These are phyloP conservation scores for Cylindrotheca fusiformis DNA, from an alignment of 108 stramenopile genomes.

Conservation along the genomic window DNA sequence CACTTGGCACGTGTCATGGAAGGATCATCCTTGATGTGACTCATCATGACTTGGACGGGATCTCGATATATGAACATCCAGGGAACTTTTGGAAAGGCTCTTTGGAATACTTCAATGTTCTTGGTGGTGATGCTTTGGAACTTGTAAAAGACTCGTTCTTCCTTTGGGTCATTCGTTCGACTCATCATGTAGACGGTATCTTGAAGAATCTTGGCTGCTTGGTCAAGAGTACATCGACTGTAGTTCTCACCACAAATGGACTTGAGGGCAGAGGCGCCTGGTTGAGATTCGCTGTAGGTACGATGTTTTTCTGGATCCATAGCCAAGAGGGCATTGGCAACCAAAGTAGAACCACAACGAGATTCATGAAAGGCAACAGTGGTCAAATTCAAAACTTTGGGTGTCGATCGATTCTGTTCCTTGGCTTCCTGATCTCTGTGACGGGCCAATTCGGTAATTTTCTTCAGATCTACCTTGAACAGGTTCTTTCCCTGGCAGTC, in stretches of 20 bases:
- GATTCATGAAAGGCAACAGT: slow-evolving; percentile 95
- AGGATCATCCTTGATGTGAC: slow-evolving; percentile 52
- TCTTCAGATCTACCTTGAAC: slow-evolving; percentile 48
- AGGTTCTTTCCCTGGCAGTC: slow-evolving; percentile 24
- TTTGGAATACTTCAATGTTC: slow-evolving; percentile 58
- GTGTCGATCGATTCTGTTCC: slow-evolving; percentile 6
- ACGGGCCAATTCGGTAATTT: slow-evolving; percentile 51
- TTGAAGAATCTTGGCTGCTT: slow-evolving; percentile 47
- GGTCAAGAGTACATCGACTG: slow-evolving; percentile 26
- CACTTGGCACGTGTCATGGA: slow-evolving; percentile 54
- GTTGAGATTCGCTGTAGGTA: slow-evolving; percentile 83
- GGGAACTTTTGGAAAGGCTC: slow-evolving; percentile 88
- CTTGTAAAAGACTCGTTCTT: slow-evolving; percentile 91
- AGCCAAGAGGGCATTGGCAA: slow-evolving; percentile 88
- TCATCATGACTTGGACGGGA: slow-evolving; percentile 95
- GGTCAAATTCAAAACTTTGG: slow-evolving; percentile 46
- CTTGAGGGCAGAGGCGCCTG: slow-evolving; percentile 65
- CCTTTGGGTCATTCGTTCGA: slow-evolving; percentile 60
- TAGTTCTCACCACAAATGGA: slow-evolving; percentile 45
- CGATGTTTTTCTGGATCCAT: slow-evolving; percentile 70
- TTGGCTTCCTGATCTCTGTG: slow-evolving; percentile 34
- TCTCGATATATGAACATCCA: slow-evolving; percentile 95
- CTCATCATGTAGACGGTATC: slow-evolving; percentile 78
- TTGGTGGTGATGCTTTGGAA: slow-evolving; percentile 85
- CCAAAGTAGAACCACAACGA: slow-evolving; percentile 91